Conservation (phyloP, 139 green algal genomes). For the Desmodesmus armatus region DNA sequence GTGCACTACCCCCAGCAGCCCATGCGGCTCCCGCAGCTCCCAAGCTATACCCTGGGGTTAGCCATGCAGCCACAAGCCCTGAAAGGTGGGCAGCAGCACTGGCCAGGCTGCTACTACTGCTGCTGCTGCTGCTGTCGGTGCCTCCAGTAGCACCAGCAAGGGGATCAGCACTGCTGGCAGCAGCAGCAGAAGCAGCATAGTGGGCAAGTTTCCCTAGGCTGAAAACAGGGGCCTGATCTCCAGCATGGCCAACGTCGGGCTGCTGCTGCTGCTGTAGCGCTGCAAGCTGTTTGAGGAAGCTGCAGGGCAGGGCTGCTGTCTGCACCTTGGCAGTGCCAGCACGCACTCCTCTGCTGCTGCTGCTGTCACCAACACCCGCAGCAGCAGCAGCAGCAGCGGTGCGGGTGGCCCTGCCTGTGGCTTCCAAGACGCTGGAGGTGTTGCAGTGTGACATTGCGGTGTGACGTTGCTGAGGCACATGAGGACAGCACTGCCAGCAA, state of each 20-base stretch:
- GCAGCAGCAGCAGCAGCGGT: no score
- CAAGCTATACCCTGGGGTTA: neutral
- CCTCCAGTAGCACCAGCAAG: neutral
- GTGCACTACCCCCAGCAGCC: neutral
- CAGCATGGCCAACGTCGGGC: neutral
- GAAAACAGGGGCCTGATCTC: no score
- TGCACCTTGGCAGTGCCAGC: no score
- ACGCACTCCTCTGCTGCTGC: neutral
- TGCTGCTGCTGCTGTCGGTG: neutral
- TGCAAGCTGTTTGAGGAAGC: neutral
- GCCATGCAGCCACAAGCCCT: constrained; percentile 14
- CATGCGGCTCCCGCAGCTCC: neutral
- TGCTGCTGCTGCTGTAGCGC: constrained; percentile 3
- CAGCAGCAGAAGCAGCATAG: neutral
- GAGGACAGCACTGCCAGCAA: neutral
- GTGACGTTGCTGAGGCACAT: no score
- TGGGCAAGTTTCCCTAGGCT: no score
- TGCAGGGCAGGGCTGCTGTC: no score
- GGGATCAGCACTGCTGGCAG: neutral
- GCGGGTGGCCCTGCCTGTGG: neutral
- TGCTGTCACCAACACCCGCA: no score
- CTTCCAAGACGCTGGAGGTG: constrained; percentile 1
- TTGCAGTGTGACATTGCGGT: neutral
- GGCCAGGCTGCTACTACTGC: neutral
- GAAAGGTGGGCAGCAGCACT: neutral